These are phyloP conservation scores for Lycium barbarum DNA, from an alignment of 257 asterid genomes.

Conservation along the genomic window DNA sequence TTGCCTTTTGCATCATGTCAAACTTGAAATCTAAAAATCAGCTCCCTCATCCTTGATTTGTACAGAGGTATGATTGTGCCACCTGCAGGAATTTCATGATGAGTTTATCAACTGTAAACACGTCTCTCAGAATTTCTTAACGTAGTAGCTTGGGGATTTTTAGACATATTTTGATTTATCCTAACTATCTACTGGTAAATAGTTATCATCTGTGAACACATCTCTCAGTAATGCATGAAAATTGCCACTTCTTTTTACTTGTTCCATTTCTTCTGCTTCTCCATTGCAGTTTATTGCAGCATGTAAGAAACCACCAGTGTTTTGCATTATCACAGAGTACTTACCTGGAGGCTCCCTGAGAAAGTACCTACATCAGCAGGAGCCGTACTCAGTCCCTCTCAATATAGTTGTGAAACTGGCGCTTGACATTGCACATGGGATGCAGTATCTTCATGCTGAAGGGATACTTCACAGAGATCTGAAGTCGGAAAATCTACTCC, in stretches of 20 bases:
- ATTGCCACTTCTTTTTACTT: conserved; percentile 11
- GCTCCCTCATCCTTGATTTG: neutral
- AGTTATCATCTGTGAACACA: neutral
- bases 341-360: conserved; percentile 91
- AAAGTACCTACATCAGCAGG: conserved; percentile 93
- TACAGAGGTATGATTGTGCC: neutral
- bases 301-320: conserved; percentile 93
- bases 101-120: neutral
- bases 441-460: conserved; percentile 88
- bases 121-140: neutral
- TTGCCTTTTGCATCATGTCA: neutral
- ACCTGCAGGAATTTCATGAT: neutral
- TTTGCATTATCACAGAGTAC: conserved; percentile 92
- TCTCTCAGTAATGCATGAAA: neutral
- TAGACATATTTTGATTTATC: neutral
- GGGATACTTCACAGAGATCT: conserved; percentile 97
- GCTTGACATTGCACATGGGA: conserved; percentile 87
- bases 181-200: neutral
- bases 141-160: neutral
- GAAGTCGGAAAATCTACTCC: conserved; percentile 89
- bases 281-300: conserved; percentile 86
- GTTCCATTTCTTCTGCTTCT: conserved; percentile 27
- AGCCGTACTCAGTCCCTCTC: conserved; percentile 82
- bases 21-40: neutral
- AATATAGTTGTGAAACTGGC: conserved; percentile 72